A percentile compares a stretch with the other conserved stretches of the same genome.
Conservation (phyloP, 148 eudicot species). For the Vaccinium vitisidaea region DNA sequence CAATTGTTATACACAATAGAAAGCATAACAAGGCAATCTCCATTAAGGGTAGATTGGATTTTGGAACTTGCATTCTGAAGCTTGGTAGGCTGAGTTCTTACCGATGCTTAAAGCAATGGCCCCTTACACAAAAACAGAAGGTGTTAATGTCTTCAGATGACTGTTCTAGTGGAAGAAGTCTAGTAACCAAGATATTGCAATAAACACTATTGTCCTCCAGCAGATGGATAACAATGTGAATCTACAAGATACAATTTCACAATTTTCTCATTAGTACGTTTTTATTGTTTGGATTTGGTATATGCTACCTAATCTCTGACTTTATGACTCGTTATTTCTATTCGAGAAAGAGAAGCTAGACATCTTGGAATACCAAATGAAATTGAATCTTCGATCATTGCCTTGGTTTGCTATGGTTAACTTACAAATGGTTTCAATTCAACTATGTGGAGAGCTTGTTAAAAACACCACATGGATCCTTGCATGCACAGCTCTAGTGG, state of each 20-base stretch:
- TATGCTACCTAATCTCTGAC: not conserved
- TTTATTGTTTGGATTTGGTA: not conserved
- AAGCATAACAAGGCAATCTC: not conserved
- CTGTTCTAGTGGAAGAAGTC: not conserved
- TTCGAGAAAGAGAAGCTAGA: not conserved
- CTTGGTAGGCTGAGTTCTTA: not conserved
- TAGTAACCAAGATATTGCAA: not conserved
- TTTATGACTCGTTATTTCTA: not conserved
- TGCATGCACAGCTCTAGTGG: slow-evolving; percentile 35
- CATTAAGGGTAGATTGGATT: not conserved
- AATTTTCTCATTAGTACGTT: not conserved
- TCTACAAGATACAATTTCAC: no score
- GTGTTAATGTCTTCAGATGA: not conserved
- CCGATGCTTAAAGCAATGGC: not conserved
- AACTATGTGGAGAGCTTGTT: not conserved
- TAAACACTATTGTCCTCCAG: not conserved
- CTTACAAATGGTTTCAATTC: not conserved
- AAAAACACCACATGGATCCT: not conserved
- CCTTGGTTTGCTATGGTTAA: not conserved
- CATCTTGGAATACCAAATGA: not conserved
- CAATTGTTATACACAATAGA: not conserved
- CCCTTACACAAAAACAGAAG: not conserved
- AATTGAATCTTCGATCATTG: not conserved
- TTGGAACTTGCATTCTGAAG: not conserved
- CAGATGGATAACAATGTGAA: not conserved